Evolutionary conservation across 495 filamentous ascomycete genomes (phyloP).

Genomic region (Hyaloscypha variabilis): DNA sequence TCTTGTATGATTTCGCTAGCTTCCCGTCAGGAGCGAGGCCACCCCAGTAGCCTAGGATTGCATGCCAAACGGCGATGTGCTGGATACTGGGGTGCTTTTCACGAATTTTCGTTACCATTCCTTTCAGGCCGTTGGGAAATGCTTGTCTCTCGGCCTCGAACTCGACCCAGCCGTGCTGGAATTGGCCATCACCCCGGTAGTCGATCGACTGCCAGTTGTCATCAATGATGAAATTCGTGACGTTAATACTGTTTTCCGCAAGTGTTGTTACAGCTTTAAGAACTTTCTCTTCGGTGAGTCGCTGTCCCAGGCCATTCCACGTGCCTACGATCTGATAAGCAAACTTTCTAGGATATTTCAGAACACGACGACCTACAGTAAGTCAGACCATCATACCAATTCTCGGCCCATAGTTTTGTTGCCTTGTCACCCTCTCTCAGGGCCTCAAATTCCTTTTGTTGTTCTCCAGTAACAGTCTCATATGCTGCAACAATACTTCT

Average conservation of each 20-base stretch:
- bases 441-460: conserved; percentile 47
- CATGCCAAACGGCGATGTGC: conserved; percentile 94
- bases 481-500: conserved; percentile 62
- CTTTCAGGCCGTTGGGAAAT: conserved; percentile 79
- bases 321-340: conserved; percentile 56
- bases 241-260: conserved; percentile 69
- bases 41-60: conserved; percentile 95
- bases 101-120: conserved; percentile 68
- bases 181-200: conserved; percentile 45
- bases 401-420: conserved; percentile 69
- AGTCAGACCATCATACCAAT: conserved; percentile 85
- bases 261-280: conserved; percentile 72
- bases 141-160: conserved; percentile 84
- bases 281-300: conserved; percentile 79
- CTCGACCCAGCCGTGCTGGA: conserved; percentile 58
- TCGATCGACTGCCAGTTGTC: conserved; percentile 93
- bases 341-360: not conserved
- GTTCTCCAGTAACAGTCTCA: conserved; percentile 37
- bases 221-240: conserved; percentile 87
- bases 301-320: conserved; percentile 90
- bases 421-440: conserved; percentile 44
- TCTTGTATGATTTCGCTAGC: conserved; percentile 79
- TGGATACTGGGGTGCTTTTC: conserved; percentile 70
- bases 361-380: conserved; percentile 55
- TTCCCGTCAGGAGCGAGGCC: conserved; percentile 73